Evolutionary conservation across 331 rosid species (phyloP), one percentile per base, ranked within the genome.

Genomic region (Rosa hybrid): DNA sequence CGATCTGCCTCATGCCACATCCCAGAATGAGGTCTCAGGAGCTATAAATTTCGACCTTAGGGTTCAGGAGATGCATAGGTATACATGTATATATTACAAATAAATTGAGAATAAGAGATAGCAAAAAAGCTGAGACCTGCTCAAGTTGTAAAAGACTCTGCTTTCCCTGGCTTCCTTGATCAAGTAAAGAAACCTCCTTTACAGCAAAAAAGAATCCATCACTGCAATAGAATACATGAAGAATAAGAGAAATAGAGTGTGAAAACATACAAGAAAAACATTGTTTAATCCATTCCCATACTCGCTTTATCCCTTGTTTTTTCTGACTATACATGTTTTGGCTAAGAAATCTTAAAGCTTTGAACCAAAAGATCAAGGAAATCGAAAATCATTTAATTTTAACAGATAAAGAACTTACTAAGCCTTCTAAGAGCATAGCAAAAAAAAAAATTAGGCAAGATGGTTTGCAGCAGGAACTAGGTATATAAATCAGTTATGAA

Each of bases 201-300:
- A 90, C 90, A 4, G 92, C 92, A 48, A 88, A 90, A 86, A 90
- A 88, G 78, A 81, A 81, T 38, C 94, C 94, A 81, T 90, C 92
- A 12, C 93, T 91, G 85, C 87, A 77, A 41, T 45, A 72, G 67
- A 84, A 76, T 17, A 77, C 34, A 78, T 79, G 51, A 34, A 34
- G 69, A n/a, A 48, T n/a, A 30, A 76, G 18, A 57, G 12, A 60
- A 45, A 59, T 18, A 75, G 53, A 75, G 53, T n/a, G 70, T 51
- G 75, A 38, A 27, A 74, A 13, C 17, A 16, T 54, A 54, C 56
- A 73, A 56, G 68, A n/a, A 14, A 45, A 21, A 44, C 68, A 34
- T 56, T 54, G n/a, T 20, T 38, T 39, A 34, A 25, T 49, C 3
- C n/a, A n/a, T n/a, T n/a, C n/a, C n/a, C n/a, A n/a, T 59, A 21